phyloP scores from a whole-genome alignment of 176 grass and related monocot genomes.

The Rhynchospora tenuis region DNA sequence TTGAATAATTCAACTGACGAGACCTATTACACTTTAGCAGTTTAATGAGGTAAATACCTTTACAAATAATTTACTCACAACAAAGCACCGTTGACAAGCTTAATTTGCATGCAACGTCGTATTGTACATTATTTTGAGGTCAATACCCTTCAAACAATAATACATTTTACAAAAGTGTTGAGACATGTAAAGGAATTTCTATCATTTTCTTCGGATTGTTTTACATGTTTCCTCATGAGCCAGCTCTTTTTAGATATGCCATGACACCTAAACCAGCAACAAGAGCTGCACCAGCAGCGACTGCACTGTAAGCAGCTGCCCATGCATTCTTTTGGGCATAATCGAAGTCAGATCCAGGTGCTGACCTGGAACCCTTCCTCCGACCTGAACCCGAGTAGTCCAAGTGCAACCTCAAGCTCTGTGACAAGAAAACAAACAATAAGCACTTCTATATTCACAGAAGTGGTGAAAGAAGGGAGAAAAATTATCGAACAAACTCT shows the following conservation, averaged over 20 bases:
- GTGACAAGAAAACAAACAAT: neutral
- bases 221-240: constrained; percentile 21
- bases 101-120: neutral
- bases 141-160: neutral
- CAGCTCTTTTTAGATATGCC: constrained; percentile 80
- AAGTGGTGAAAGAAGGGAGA: neutral
- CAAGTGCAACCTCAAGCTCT: constrained; percentile 84
- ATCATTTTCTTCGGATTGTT: neutral
- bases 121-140: constrained; percentile 15
- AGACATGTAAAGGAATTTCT: neutral
- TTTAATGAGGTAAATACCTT: neutral
- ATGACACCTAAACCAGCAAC: constrained; percentile 82
- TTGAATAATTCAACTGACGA: neutral
- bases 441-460: neutral
- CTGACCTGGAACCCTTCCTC: constrained; percentile 32
- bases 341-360: constrained; percentile 31
- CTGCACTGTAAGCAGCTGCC: constrained; percentile 59
- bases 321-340: constrained; percentile 81
- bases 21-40: neutral
- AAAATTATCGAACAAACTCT: neutral
- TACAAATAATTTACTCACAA: neutral
- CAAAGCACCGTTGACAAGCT: constrained; percentile 6
- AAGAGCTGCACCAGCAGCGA: constrained; percentile 76
- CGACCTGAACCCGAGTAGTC: constrained; percentile 55
- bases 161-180: neutral